Conservation (phyloP, 257 asterid genomes). For the Capsicum baccatum region DNA sequence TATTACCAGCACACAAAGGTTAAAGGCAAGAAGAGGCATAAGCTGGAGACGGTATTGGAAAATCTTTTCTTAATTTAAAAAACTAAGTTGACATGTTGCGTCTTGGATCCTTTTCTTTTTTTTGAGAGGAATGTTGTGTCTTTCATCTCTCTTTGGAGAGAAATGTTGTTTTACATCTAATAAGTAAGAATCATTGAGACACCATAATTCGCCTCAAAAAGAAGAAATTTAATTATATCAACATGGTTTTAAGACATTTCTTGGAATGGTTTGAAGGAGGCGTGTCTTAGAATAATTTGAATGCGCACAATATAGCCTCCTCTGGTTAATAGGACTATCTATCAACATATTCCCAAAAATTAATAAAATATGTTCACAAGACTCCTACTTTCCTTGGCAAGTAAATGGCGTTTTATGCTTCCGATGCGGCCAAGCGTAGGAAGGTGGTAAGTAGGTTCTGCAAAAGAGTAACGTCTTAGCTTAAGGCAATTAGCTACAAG, state of each 20-base stretch:
- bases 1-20: slow-evolving; percentile 1
- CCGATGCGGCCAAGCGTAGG: background rate
- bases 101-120: background rate
- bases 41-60: background rate
- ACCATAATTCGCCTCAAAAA: background rate
- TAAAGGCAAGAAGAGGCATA: slow-evolving; percentile 17
- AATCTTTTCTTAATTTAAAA: background rate
- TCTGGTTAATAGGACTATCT: background rate
- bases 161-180: background rate
- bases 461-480: background rate
- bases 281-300: background rate
- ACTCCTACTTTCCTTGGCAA: background rate
- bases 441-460: background rate
- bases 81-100: background rate
- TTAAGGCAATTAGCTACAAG: background rate
- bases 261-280: background rate
- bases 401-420: background rate
- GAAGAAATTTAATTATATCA: background rate
- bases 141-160: background rate
- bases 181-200: background rate
- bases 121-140: background rate
- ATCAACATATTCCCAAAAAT: background rate
- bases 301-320: slow-evolving; percentile 18
- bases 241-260: background rate
- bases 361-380: slow-evolving; percentile 16